Conservation (phyloP, 805 yeast genomes). For the Hanseniaspora lindneri region DNA sequence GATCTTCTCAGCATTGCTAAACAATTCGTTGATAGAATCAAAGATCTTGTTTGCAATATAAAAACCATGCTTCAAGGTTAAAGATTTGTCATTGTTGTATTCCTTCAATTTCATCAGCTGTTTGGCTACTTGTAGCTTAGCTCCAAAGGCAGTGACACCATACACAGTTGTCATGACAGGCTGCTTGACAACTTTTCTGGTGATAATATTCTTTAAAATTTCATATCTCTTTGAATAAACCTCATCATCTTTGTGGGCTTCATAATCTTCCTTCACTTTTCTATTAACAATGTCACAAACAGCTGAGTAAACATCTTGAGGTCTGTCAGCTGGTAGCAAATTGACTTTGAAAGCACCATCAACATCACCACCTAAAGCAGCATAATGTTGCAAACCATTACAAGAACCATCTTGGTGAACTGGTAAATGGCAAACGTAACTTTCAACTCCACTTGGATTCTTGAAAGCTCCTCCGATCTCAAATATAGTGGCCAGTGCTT, state of each 20-base stretch:
- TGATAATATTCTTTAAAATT: constrained; percentile 28
- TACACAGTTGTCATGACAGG: constrained; percentile 97
- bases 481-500: constrained; percentile 56
- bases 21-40: constrained; percentile 70
- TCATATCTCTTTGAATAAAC: constrained; percentile 1
- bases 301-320: constrained; percentile 64
- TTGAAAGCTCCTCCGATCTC: constrained; percentile 53
- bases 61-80: constrained; percentile 30
- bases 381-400: constrained; percentile 77
- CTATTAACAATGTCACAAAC: constrained; percentile 55
- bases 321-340: constrained; percentile 55
- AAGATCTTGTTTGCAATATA: constrained; percentile 72
- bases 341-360: constrained; percentile 78
- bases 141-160: constrained; percentile 92
- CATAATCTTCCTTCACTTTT: constrained; percentile 44
- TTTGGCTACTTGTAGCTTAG: constrained; percentile 73
- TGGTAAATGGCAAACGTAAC: constrained; percentile 58
- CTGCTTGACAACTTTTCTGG: constrained; percentile 85
- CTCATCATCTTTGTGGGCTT: constrained; percentile 44
- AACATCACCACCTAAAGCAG: constrained; percentile 74
- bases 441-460: constrained; percentile 46
- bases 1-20: constrained; percentile 83
- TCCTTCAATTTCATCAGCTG: constrained; percentile 52
- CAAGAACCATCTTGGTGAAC: constrained; percentile 83
- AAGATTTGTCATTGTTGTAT: constrained; percentile 35